phyloP scores from a whole-genome alignment of 78 protist species.

The Dictyostelium brefeldianum region DNA sequence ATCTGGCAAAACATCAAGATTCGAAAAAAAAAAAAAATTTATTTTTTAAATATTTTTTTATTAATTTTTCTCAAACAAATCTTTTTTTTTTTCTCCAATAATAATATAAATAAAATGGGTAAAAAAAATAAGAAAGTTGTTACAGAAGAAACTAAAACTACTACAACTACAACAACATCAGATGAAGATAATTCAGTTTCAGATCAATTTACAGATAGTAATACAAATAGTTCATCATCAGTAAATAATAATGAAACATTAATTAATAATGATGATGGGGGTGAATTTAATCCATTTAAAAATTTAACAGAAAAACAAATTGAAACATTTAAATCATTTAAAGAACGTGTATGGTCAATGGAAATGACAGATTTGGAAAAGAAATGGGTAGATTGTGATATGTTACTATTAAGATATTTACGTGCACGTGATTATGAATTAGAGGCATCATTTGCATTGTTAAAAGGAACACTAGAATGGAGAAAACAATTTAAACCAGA shows the following conservation, averaged over 20 bases:
- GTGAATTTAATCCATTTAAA: constrained; percentile 40
- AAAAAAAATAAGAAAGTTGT: constrained; percentile 23
- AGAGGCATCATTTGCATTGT: constrained; percentile 9
- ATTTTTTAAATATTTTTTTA: not conserved
- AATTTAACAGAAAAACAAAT: constrained; percentile 29
- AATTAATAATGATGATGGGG: not conserved
- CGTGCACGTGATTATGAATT: constrained; percentile 73
- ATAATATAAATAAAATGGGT: constrained; percentile 27
- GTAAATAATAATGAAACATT: not conserved
- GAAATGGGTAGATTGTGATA: constrained; percentile 58
- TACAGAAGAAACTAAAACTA: constrained; percentile 9
- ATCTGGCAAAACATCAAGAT: not conserved
- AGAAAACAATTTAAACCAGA: constrained; percentile 52
- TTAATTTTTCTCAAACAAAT: not conserved
- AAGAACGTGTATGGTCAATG: constrained; percentile 24
- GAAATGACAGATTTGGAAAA: constrained; percentile 14
- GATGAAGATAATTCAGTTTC: not conserved
- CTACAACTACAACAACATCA: constrained; percentile 3
- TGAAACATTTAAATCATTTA: constrained; percentile 37
- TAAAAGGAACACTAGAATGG: constrained; percentile 63
- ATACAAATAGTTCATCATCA: constrained; percentile 3
- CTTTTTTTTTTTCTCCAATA: no score
- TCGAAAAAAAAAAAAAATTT: not conserved
- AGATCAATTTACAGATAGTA: constrained; percentile 15
- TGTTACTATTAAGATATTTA: constrained; percentile 57